Evolutionary conservation across 352 stramenopile genomes (phyloP).

Genomic region (Pythium vanterpoolii): DNA sequence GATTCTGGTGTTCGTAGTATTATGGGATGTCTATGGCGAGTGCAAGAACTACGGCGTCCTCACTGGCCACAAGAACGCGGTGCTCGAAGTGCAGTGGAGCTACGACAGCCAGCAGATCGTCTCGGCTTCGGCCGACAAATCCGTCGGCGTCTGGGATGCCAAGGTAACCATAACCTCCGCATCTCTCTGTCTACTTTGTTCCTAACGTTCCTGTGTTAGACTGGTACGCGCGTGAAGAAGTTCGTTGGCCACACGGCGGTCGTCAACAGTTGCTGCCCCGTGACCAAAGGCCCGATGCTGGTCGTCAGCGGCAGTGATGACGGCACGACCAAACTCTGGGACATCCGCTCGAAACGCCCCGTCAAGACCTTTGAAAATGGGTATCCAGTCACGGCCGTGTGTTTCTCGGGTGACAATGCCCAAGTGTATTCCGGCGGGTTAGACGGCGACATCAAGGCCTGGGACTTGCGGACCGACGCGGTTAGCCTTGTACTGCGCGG

Average conservation of each 20-base stretch:
- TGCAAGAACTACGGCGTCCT: slow-evolving; percentile 94
- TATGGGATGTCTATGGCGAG: slow-evolving; percentile 90
- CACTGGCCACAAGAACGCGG: slow-evolving; percentile 94
- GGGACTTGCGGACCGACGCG: slow-evolving; percentile 88
- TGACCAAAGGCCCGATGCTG: slow-evolving; percentile 74
- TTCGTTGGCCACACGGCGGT: slow-evolving; percentile 77
- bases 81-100: slow-evolving; percentile 92
- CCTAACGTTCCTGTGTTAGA: too few relatives aligned
- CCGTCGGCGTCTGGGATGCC: slow-evolving; percentile 82
- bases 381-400: slow-evolving; percentile 90
- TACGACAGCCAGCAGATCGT: slow-evolving; percentile 86
- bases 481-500: slow-evolving; percentile 85
- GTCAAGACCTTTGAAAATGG: slow-evolving; percentile 85
- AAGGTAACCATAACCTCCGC: slow-evolving; percentile 25
- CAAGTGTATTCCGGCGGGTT: slow-evolving; percentile 90
- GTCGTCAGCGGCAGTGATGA: slow-evolving; percentile 92
- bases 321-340: slow-evolving; percentile 87
- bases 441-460: slow-evolving; percentile 92
- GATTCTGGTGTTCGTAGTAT: slow-evolving; percentile 34
- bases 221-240: slow-evolving; percentile 78
- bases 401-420: slow-evolving; percentile 83
- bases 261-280: slow-evolving; percentile 91
- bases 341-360: slow-evolving; percentile 72
- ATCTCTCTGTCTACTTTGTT: slow-evolving; percentile 27
- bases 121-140: slow-evolving; percentile 93